A percentile compares a stretch with the other conserved stretches of the same genome.
Evolutionary conservation across 73 alveolate species (phyloP).

Genomic region (Tetrahymena thermophila): DNA sequence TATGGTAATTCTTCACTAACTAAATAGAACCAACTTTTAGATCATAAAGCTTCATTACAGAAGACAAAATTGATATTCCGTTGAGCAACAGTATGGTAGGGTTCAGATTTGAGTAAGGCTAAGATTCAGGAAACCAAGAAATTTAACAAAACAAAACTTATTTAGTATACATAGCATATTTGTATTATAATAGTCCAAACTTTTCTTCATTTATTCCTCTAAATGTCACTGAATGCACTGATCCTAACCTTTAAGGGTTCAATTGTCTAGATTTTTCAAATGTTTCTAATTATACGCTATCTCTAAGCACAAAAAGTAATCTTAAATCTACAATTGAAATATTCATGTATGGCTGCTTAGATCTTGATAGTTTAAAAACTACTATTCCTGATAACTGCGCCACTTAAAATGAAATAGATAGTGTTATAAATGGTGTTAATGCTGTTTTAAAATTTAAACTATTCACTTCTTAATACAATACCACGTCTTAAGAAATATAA

Average conservation of each 20-base stretch:
- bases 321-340: neutral
- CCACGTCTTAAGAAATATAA: neutral
- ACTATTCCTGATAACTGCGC: neutral
- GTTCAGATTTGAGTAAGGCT: neutral
- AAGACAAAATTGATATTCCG: neutral
- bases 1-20: neutral
- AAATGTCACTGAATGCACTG: neutral
- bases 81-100: neutral
- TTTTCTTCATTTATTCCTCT: neutral
- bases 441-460: neutral
- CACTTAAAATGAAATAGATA: neutral
- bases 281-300: neutral
- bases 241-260: neutral
- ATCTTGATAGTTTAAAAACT: neutral
- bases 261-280: neutral
- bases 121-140: neutral
- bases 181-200: neutral
- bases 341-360: neutral
- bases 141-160: neutral
- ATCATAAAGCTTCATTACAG: neutral
- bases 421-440: neutral
- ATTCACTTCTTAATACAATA: neutral
- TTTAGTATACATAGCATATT: neutral
- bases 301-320: neutral
- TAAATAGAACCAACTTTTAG: neutral